Evolutionary conservation across 345 rosid genomes (phyloP).

Genomic region (Rhizophora mangle): DNA sequence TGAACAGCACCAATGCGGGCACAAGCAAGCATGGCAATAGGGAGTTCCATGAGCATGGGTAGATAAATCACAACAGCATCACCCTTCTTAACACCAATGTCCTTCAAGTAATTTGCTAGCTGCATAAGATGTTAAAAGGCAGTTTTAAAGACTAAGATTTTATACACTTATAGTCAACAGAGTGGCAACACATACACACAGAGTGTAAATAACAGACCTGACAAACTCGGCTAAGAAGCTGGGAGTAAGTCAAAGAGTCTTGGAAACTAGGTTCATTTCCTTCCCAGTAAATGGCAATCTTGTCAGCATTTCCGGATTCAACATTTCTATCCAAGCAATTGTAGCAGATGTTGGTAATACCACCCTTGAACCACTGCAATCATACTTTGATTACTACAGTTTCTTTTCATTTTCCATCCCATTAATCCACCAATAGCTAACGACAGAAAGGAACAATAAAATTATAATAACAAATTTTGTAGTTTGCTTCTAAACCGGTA

Average conservation of each 20-base stretch:
- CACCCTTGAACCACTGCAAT: constrained; percentile 94
- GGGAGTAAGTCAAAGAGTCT: constrained; percentile 70
- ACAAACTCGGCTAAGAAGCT: constrained; percentile 73
- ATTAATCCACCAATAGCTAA: too few relatives aligned
- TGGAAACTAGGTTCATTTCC: constrained; percentile 65
- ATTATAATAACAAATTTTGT: too few relatives aligned
- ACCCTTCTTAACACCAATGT: constrained; percentile 80
- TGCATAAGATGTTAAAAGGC: constrained; percentile 24
- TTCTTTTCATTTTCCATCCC: too few relatives aligned
- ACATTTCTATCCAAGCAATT: constrained; percentile 85
- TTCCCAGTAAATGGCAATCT: constrained; percentile 88
- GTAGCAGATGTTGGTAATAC: constrained; percentile 89
- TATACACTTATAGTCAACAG: background rate
- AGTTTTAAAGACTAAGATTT: background rate
- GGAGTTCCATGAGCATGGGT: constrained; percentile 97
- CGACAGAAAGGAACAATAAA: too few relatives aligned
- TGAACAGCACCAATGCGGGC: constrained; percentile 98
- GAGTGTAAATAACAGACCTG: constrained; percentile 47
- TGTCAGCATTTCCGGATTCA: constrained; percentile 79
- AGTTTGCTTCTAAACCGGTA: too few relatives aligned
- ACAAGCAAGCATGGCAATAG: constrained; percentile 97
- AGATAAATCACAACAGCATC: constrained; percentile 89
- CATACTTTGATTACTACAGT: background rate
- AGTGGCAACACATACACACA: background rate
- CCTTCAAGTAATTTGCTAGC: constrained; percentile 97